phyloP scores from a whole-genome alignment of 1,284 basidiomycete species.

The Malassezia brasiliensis region DNA sequence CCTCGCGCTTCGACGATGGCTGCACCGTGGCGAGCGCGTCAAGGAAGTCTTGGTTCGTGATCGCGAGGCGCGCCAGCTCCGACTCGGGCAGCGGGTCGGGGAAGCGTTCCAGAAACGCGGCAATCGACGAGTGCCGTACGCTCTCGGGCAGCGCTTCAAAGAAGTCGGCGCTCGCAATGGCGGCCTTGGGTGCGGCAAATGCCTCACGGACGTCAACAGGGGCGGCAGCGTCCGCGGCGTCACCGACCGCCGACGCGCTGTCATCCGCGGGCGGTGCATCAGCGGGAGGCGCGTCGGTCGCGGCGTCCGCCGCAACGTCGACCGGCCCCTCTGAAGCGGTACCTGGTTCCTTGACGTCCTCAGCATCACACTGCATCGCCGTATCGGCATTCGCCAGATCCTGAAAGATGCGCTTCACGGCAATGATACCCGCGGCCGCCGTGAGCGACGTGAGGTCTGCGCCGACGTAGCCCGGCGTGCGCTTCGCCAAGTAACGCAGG shows the following conservation, averaged over 20 bases:
- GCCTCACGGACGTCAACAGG: not conserved
- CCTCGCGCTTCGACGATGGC: constrained; percentile 91
- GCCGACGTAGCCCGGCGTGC: constrained; percentile 92
- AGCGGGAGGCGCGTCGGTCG: not conserved
- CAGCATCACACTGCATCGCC: constrained; percentile 2
- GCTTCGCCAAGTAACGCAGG: constrained; percentile 70
- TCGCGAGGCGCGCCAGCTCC: constrained; percentile 69
- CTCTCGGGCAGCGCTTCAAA: constrained; percentile 43
- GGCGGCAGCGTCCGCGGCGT: not conserved
- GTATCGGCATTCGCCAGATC: constrained; percentile 52
- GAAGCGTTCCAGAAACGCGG: constrained; percentile 75
- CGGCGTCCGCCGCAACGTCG: constrained; percentile 10
- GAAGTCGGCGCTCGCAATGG: constrained; percentile 2
- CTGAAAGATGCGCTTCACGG: constrained; percentile 89
- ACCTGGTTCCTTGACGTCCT: not conserved
- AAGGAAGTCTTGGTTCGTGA: constrained; percentile 62
- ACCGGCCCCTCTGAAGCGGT: no score
- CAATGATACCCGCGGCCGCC: constrained; percentile 85
- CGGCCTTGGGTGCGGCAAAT: not conserved
- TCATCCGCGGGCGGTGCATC: not conserved
- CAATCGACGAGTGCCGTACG: constrained; percentile 62
- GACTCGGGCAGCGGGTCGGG: constrained; percentile 65
- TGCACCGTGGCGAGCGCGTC: constrained; percentile 74
- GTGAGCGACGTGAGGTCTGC: constrained; percentile 85
- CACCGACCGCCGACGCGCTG: not conserved